Evolutionary conservation across 192 early-diverging fungal species (phyloP), one percentile per base, ranked within the genome.

Genomic region (Backusella tuberculispora): DNA sequence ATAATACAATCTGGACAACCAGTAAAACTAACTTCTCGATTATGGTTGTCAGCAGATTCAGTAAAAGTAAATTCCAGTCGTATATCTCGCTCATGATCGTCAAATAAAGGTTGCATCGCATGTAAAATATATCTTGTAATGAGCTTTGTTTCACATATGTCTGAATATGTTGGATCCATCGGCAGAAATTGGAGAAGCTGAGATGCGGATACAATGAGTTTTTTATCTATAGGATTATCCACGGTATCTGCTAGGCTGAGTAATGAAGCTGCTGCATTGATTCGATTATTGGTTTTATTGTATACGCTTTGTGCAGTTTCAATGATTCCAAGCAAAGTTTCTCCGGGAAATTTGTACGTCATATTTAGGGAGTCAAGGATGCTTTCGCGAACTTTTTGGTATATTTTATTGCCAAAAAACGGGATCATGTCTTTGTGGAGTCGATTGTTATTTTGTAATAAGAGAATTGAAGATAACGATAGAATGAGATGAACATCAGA

Each of bases 1-100:
- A 73, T 73, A 15, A 73, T 73, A 44, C 71, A 73, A 73, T 73
- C 71, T 44, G 71, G 53, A 29, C 53, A 45, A 63, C 43, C 71
- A 73, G 17, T 63, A 64, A 73, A 63, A 44, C 60, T 63, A 45
- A 42, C 34, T 72, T 40, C 37, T 72, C 41, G 71, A 9, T 72
- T 60, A 67, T 48, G 47, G n/a, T 71, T 56, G 48, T 71, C 69
- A 71, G 69, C 24, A 29, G 37, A 24, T 53, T 71, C 69, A 53
- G 69, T 53, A 46, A 40, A 71, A 47, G 47, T 71, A 40, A 60
- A 53, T 53, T 71, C 50, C 47, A 60, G 29, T 34, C 70, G 29
- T 60, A 71, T 71, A 24, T 71, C 40, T 60, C 17, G 70, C 13
- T 69, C 44, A 50, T 69, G 3, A 47, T 69, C 29, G 44, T 69